Evolutionary conservation across 805 yeast genomes (phyloP), one percentile per base, ranked within the genome.

Genomic region (Candida saitoana): DNA sequence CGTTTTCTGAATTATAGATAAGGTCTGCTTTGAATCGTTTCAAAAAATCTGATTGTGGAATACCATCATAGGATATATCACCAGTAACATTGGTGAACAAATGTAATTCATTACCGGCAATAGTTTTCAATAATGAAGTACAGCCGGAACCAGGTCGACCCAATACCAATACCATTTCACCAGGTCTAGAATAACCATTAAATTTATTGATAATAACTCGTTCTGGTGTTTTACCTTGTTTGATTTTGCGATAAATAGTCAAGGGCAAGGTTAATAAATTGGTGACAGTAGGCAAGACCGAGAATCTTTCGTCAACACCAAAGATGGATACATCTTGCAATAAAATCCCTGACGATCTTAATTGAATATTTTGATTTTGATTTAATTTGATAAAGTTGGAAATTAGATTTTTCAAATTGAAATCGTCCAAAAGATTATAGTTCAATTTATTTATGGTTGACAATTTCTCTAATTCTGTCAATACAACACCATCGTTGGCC

Each of bases 1-100:
- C 84, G 36, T 73, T 64, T 62, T 77, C 82, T 3, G 80, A 77
- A 39, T 73, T 74, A 49, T 63, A 65, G 17, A 65, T 54, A 16
- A 65, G 65, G 44, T 64, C 70, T 45, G 71, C 71, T 39, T 67
- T 52, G 49, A 57, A 56, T 47, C 60, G 52, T 9, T 54, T 49
- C 5, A 43, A 47, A 20, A 65, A 57, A 9, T 65, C 69, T 9
- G 50, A 7, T 5, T 52, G 62, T 16, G 57, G 36, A 36, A 66
- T 47, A 4, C 72, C 72, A 46, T 63, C 67, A 46, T 65, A 66
- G 8, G 62, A 42, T 32, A 66, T 57, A 11, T 38, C 44, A 5
- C 70, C 63, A 20, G 60, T 57, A 15, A 52, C 50, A 35, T 55
- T 69, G 35, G 65, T 49, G 16, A 63, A 47, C 49, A 63, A 66